Evolutionary conservation across 176 grass and related monocot genomes (phyloP), one percentile per base, ranked within the genome.

Genomic region (Otatea glauca): DNA sequence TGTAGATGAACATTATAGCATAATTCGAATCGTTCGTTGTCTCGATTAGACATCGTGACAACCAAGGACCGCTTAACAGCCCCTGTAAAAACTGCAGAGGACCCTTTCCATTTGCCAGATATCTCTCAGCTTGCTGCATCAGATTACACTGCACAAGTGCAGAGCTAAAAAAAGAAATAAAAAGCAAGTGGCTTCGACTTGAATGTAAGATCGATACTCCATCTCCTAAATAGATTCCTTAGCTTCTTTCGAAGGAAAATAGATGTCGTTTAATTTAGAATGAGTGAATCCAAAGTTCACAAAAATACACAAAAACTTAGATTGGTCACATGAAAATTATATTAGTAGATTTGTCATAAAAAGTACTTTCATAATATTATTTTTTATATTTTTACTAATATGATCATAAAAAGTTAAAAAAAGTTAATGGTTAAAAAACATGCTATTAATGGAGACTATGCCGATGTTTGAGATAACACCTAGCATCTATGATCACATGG

Each of bases 51-150:
- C n/a, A n/a, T n/a, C n/a, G n/a, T n/a, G n/a, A n/a, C n/a, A n/a
- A n/a, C n/a, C n/a, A n/a, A n/a, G n/a, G n/a, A n/a, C n/a, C n/a
- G n/a, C n/a, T n/a, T n/a, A n/a, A n/a, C n/a, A n/a, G n/a, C n/a
- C n/a, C n/a, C n/a, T n/a, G n/a, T n/a, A n/a, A n/a, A n/a, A n/a
- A n/a, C n/a, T n/a, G n/a, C n/a, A n/a, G n/a, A n/a, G n/a, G n/a
- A n/a, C n/a, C n/a, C n/a, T n/a, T n/a, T n/a, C n/a, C n/a, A n/a
- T 65, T 83, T 44, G 70, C 12, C 20, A 32, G 56, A 63, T 70
- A 39, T 65, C 38, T 49, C 66, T 23, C 21, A 47, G 68, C 53
- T 56, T 82, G 53, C 39, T 74, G 55, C 54, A 74, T 83, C 56
- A 21, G 81, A 83, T 83, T 69, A 83, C 81, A 64, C 56, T 72